These are phyloP conservation scores for Mycocalia duriaeana DNA, from an alignment of 1,284 basidiomycete genomes.

Conservation along the genomic window DNA sequence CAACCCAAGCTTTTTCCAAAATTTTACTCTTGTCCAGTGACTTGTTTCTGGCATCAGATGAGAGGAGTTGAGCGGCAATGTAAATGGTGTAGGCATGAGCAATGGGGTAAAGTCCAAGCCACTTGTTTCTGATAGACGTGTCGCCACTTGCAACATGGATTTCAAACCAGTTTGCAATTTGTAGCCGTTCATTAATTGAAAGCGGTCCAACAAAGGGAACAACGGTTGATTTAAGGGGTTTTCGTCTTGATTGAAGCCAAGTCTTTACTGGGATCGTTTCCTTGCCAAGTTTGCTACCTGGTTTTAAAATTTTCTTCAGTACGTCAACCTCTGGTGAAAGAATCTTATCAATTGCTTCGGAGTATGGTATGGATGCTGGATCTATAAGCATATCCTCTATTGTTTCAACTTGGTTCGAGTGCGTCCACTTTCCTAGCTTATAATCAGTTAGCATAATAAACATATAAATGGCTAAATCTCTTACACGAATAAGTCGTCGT, in stretches of 20 bases:
- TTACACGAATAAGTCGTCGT: slow-evolving; percentile 8
- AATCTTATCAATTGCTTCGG: slow-evolving; percentile 2
- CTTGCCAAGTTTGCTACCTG: neutral
- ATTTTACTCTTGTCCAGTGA: no score
- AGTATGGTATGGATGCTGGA: slow-evolving; percentile 8
- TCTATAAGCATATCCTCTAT: slow-evolving; percentile 13
- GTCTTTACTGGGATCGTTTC: slow-evolving; percentile 7
- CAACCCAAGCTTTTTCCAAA: no score
- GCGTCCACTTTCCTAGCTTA: slow-evolving; percentile 15
- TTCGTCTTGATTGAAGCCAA: slow-evolving; percentile 5
- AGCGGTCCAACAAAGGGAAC: slow-evolving; percentile 6
- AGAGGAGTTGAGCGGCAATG: no score
- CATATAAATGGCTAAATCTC: neutral
- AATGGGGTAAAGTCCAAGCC: no score
- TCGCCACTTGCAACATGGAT: no score
- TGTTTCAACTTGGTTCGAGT: slow-evolving; percentile 7
- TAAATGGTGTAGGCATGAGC: no score
- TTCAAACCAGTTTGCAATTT: slow-evolving; percentile 14
- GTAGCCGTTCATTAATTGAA: slow-evolving; percentile 8
- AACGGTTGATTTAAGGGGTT: neutral
- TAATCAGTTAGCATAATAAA: neutral
- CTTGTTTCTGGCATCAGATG: no score
- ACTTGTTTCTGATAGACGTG: no score
- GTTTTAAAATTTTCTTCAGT: slow-evolving; percentile 4
- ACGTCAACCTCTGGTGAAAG: slow-evolving; percentile 4